Conservation (phyloP, 2,329 filamentous ascomycete genomes). For the Aspergillus flavus region DNA sequence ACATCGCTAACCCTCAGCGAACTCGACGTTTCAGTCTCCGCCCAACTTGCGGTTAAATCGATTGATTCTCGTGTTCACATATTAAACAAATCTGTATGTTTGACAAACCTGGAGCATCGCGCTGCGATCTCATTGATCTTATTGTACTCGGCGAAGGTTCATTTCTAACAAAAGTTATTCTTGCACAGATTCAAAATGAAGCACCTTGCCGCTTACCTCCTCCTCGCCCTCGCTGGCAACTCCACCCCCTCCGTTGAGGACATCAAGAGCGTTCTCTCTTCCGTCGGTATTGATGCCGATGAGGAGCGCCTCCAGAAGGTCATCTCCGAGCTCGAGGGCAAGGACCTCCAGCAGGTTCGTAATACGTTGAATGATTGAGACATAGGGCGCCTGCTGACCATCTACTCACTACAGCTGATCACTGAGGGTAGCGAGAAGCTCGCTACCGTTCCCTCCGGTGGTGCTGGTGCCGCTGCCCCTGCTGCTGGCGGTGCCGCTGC, state of each 20-base stretch:
- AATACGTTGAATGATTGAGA: not conserved
- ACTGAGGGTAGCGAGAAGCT: constrained; percentile 88
- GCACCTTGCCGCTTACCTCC: constrained; percentile 99
- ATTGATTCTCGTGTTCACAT: constrained; percentile 73
- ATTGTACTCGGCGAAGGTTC: not conserved
- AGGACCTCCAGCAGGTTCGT: constrained; percentile 84
- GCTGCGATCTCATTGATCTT: not conserved
- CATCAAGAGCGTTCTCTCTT: constrained; percentile 84
- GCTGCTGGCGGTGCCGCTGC: constrained; percentile 60
- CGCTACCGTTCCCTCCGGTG: constrained; percentile 93
- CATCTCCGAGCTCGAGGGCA: constrained; percentile 71
- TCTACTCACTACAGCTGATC: constrained; percentile 69
- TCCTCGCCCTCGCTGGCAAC: constrained; percentile 93
- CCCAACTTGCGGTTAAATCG: constrained; percentile 96
- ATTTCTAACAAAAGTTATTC: constrained; percentile 6
- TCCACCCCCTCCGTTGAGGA: constrained; percentile 79
- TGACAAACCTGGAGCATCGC: not conserved
- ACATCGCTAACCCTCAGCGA: constrained; percentile 51
- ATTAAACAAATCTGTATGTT: constrained; percentile 34
- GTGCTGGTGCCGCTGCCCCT: constrained; percentile 59
- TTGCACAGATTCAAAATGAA: constrained; percentile 76
- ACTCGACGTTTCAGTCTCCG: constrained; percentile 99
- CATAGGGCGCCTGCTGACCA: constrained; percentile 17
- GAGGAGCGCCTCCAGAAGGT: constrained; percentile 82
- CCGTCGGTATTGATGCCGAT: constrained; percentile 95